Conservation (phyloP, 345 rosid species). For the Erysimum cheiranthoides region DNA sequence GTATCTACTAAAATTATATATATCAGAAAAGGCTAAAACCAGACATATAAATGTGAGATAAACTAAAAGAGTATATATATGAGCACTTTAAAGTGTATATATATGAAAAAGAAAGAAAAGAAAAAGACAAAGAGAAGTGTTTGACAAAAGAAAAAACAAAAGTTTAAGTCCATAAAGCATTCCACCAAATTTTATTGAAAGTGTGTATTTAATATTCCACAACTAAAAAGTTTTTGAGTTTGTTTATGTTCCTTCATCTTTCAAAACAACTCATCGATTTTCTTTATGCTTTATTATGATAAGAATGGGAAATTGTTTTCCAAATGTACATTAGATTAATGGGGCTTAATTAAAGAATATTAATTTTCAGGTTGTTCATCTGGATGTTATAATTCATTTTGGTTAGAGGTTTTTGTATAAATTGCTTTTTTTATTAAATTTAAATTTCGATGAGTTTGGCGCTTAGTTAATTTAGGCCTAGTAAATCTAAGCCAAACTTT, state of each 20-base stretch:
- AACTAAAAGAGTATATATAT: conserved; percentile 4
- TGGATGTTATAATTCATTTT: not conserved
- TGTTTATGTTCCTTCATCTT: not conserved
- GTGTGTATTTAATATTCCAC: conserved; percentile 12
- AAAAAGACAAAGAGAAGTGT: conserved; percentile 14
- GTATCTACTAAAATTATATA: not conserved
- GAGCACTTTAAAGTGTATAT: conserved; percentile 27
- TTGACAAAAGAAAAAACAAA: not conserved
- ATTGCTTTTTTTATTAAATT: no score
- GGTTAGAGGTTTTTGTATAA: no score
- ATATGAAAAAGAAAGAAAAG: conserved; percentile 23
- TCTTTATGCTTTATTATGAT: not conserved
- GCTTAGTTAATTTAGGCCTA: no score
- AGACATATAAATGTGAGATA: not conserved
- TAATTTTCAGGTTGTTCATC: not conserved
- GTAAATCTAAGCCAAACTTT: no score
- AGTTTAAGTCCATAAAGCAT: conserved; percentile 15
- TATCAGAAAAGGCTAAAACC: not conserved
- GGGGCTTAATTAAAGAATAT: not conserved
- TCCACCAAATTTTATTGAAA: conserved; percentile 6
- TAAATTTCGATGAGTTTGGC: no score
- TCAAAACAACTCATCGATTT: not conserved
- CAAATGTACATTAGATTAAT: not conserved
- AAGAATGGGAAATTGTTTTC: not conserved
- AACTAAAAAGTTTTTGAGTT: not conserved